Base-by-base conservation (phyloP, 2,329 filamentous ascomycete species). In the Davidsoniella eucalypti region DNA sequence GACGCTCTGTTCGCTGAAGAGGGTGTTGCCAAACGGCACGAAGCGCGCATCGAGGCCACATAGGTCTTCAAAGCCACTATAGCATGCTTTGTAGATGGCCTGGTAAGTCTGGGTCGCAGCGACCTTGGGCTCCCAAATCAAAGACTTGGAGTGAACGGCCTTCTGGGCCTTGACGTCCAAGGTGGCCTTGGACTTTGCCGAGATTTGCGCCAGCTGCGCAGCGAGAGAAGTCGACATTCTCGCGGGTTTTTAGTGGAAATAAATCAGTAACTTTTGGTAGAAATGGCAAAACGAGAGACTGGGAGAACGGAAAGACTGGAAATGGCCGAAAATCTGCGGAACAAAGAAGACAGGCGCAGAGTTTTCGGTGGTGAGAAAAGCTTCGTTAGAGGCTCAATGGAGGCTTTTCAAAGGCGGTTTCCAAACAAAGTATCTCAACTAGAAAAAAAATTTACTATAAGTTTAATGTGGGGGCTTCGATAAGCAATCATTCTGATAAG, bases 1-100 rank as follows among this genome's bases (percentile, higher is more conserved):
- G 63, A 87, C 88, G 67, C 90, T 95, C 68, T 94, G 85, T 59
- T 92, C 84, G 69, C 84, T 93, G 72, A 96, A 99, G 51, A 99
- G 72, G 49, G 79, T 88, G 52, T 74, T 71, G 54, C 77, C 74
- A 61, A 90, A 98, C 36, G 73, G 70, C 12, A 72, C 61, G 60
- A 95, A 96, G 52, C 87, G 78, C 21, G 71, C 64, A 63, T 99
- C 93, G 49, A 98, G 72, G 57, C 80, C 78, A 65, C 92, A 96
- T 52, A 98, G 71, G 60, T 98, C 92, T 55, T 87, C 79, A 60
- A 90, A 98, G 2, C 88, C 92, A 60, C 94, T 85, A 57, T 80
- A 72, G 62, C 90, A 96, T 62, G 94, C 77, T 51, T 83, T 77
- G 63, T 84, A 96, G 52, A 98, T 75, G 4, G 82, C 84, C 61